phyloP scores from a whole-genome alignment of 75 land plant species.

The Cupressus sempervirens region DNA sequence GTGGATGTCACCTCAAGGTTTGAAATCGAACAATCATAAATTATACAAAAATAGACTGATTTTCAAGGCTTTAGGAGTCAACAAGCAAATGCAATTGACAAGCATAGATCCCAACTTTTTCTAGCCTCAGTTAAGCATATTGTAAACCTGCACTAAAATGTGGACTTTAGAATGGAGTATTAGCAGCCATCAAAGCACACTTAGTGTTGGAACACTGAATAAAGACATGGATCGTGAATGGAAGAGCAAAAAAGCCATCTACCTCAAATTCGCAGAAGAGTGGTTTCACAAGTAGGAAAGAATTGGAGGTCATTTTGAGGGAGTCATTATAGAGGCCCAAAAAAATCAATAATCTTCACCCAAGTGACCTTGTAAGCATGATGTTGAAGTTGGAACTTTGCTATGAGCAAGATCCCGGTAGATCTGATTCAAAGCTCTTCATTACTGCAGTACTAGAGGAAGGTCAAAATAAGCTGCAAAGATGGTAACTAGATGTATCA shows the following conservation, averaged over 20 bases:
- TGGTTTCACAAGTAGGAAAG: slow-evolving; percentile 55
- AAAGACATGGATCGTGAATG: too few relatives aligned
- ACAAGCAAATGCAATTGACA: too few relatives aligned
- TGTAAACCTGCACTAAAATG: too few relatives aligned
- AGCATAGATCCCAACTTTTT: too few relatives aligned
- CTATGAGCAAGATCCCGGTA: slow-evolving; percentile 55
- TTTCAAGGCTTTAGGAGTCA: too few relatives aligned
- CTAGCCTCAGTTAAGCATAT: too few relatives aligned
- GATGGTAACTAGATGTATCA: slow-evolving; percentile 29
- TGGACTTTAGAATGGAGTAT: too few relatives aligned
- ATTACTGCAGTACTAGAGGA: slow-evolving; percentile 61
- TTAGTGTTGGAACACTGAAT: too few relatives aligned
- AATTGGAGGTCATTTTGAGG: slow-evolving; percentile 47
- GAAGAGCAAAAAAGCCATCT: slow-evolving; percentile 18
- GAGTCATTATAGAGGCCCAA: slow-evolving; percentile 38
- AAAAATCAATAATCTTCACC: slow-evolving; percentile 43
- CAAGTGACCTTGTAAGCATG: slow-evolving; percentile 57
- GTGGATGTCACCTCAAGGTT: too few relatives aligned
- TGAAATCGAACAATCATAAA: too few relatives aligned
- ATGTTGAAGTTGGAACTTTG: slow-evolving; percentile 78
- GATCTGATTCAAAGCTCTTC: slow-evolving; percentile 42
- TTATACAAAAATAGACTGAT: too few relatives aligned
- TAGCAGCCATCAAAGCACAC: too few relatives aligned
- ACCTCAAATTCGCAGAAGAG: slow-evolving; percentile 14
- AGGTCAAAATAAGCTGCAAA: slow-evolving; percentile 36